These are phyloP conservation scores for Cubamyces sp. DNA, from an alignment of 768 basidiomycete species.

Conservation along the genomic window DNA sequence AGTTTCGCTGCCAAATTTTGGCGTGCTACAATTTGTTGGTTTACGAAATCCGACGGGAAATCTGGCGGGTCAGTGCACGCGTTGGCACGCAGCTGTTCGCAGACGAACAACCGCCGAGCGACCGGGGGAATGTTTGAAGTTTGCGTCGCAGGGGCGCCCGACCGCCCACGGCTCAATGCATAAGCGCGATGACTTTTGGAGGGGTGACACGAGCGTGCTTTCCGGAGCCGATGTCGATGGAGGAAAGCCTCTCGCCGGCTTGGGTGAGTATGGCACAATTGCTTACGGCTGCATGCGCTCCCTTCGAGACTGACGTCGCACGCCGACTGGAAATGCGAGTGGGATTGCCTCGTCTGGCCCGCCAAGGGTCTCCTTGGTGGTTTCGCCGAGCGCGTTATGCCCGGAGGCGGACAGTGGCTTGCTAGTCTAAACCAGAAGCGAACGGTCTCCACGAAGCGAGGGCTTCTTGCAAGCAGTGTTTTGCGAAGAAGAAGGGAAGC, in stretches of 20 bases:
- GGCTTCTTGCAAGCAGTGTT: neutral
- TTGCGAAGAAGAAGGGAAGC: neutral
- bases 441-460: too few relatives aligned
- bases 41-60: too few relatives aligned
- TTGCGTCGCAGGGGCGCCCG: neutral
- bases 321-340: neutral
- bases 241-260: neutral
- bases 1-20: too few relatives aligned
- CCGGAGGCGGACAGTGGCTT: conserved; percentile 4
- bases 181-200: neutral
- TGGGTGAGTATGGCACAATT: neutral
- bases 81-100: conserved; percentile 6
- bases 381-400: neutral
- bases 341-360: neutral
- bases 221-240: conserved; percentile 10
- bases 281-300: neutral
- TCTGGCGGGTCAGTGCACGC: too few relatives aligned
- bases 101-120: neutral
- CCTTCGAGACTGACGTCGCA: neutral
- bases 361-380: neutral
- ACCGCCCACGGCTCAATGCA: neutral
- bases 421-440: neutral
- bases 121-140: neutral
- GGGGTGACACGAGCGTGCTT: conserved; percentile 4
- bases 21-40: too few relatives aligned